These are phyloP conservation scores for Aureobasidium musti DNA, from an alignment of 2,329 filamentous ascomycete species.

Conservation along the genomic window DNA sequence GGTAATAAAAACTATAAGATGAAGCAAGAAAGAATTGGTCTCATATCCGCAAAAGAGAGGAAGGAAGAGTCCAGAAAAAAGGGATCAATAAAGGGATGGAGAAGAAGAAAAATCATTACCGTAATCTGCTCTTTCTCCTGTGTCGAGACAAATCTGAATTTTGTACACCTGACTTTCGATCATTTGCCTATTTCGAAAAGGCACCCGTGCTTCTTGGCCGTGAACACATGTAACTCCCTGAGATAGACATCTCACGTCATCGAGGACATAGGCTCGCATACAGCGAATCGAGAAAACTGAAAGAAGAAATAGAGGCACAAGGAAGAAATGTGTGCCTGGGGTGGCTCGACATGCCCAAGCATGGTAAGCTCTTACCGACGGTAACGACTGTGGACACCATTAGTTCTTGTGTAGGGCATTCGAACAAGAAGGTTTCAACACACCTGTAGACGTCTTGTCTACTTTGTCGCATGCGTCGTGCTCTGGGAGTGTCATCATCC, in stretches of 20 bases:
- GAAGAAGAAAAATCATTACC: slow-evolving; percentile 13
- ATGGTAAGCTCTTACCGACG: slow-evolving; percentile 27
- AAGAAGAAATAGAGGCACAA: neutral
- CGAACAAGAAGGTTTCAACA: neutral
- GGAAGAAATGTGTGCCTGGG: neutral
- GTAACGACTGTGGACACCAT: slow-evolving; percentile 28
- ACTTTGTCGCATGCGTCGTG: slow-evolving; percentile 26
- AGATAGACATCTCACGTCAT: too few species aligned
- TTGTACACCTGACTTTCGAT: neutral
- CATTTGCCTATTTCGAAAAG: neutral
- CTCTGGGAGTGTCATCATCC: slow-evolving; percentile 30
- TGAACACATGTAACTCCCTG: neutral
- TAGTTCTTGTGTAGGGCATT: neutral
- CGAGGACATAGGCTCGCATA: neutral
- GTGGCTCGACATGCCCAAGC: neutral
- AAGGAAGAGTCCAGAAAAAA: neutral
- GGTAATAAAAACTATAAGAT: slow-evolving; percentile 2
- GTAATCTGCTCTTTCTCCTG: slow-evolving; percentile 2
- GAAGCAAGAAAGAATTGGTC: neutral
- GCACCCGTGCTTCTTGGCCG: neutral
- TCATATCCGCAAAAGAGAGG: neutral
- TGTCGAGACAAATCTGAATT: neutral
- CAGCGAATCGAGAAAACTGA: neutral
- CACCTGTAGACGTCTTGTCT: slow-evolving; percentile 34
- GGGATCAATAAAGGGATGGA: neutral